A percentile compares a stretch with the other conserved stretches of the same genome.
These are phyloP conservation scores for Penicillium griseofulvum DNA, from an alignment of 2,329 filamentous ascomycete species.

Conservation along the genomic window DNA sequence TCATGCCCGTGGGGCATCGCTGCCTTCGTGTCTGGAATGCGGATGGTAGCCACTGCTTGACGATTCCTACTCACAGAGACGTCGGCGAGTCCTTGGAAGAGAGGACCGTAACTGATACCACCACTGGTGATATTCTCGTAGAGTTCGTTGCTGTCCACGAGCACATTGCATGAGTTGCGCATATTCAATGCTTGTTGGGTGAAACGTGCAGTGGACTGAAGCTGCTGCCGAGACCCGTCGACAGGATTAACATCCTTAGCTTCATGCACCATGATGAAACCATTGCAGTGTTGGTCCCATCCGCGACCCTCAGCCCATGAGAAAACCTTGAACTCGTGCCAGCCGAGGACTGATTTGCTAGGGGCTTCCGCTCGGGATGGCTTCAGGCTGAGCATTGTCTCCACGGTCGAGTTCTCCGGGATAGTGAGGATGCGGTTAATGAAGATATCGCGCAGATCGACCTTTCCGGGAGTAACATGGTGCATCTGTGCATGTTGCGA, in stretches of 20 bases:
- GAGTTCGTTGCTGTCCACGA: constrained; percentile 9
- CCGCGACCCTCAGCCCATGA: constrained; percentile 22
- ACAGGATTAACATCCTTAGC: constrained; percentile 19
- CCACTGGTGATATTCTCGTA: constrained; percentile 17
- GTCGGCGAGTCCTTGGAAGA: constrained; percentile 16
- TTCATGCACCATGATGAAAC: constrained; percentile 22
- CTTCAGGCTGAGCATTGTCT: constrained; percentile 21
- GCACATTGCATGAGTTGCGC: constrained; percentile 4
- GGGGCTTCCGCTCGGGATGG: constrained; percentile 13
- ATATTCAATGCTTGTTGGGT: neutral
- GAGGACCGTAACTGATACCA: constrained; percentile 17
- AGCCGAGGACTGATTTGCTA: constrained; percentile 20
- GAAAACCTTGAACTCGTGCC: constrained; percentile 27
- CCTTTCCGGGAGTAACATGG: constrained; percentile 17
- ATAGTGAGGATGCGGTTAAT: constrained; percentile 21
- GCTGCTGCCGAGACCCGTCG: constrained; percentile 10
- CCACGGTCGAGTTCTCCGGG: constrained; percentile 17
- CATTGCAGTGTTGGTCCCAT: constrained; percentile 26
- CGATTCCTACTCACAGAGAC: constrained; percentile 2
- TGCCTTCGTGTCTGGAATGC: constrained; percentile 15
- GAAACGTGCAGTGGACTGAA: neutral
- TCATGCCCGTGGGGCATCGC: constrained; percentile 18
- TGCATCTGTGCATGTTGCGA: constrained; percentile 22
- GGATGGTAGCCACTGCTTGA: constrained; percentile 13
- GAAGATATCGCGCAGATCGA: constrained; percentile 22